A percentile compares a stretch with the other conserved stretches of the same genome.
These are phyloP conservation scores for Garcia nutans DNA, from an alignment of 345 rosid genomes.

Conservation along the genomic window DNA sequence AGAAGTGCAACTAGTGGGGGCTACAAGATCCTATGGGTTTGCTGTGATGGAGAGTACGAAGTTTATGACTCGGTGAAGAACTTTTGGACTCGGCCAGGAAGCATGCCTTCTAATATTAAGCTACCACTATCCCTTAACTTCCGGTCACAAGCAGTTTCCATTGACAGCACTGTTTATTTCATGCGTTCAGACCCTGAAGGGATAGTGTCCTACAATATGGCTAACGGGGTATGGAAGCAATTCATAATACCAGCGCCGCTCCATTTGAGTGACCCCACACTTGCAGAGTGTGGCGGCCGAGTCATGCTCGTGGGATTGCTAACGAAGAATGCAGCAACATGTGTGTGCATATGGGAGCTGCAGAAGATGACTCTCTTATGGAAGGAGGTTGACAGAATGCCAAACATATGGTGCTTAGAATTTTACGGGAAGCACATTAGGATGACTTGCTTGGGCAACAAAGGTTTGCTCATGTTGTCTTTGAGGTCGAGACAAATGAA, in stretches of 20 bases:
- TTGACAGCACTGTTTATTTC: conserved; percentile 64
- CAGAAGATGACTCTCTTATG: conserved; percentile 99
- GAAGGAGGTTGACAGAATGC: conserved; percentile 99
- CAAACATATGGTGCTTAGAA: conserved; percentile 99
- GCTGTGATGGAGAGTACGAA: conserved; percentile 92
- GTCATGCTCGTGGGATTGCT: conserved; percentile 92
- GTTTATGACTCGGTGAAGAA: conserved; percentile 72
- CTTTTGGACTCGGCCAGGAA: conserved; percentile 77
- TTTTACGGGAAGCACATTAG: conserved; percentile 98
- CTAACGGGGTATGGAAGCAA: conserved; percentile 78
- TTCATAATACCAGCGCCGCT: conserved; percentile 68
- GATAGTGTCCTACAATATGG: conserved; percentile 71
- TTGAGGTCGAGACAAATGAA: conserved; percentile 89
- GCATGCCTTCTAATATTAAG: conserved; percentile 65
- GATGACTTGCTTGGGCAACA: conserved; percentile 99
- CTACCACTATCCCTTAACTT: conserved; percentile 82
- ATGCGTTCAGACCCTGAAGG: conserved; percentile 94
- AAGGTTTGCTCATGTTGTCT: conserved; percentile 87
- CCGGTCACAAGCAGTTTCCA: conserved; percentile 82
- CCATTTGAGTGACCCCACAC: conserved; percentile 81
- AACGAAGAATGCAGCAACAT: conserved; percentile 92
- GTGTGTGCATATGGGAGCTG: conserved; percentile 98
- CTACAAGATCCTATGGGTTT: conserved; percentile 86
- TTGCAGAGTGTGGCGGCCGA: conserved; percentile 77
- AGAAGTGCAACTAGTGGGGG: conserved; percentile 52